Evolutionary conservation across 2,329 filamentous ascomycete species (phyloP).

Genomic region (Paraphoma sp.): DNA sequence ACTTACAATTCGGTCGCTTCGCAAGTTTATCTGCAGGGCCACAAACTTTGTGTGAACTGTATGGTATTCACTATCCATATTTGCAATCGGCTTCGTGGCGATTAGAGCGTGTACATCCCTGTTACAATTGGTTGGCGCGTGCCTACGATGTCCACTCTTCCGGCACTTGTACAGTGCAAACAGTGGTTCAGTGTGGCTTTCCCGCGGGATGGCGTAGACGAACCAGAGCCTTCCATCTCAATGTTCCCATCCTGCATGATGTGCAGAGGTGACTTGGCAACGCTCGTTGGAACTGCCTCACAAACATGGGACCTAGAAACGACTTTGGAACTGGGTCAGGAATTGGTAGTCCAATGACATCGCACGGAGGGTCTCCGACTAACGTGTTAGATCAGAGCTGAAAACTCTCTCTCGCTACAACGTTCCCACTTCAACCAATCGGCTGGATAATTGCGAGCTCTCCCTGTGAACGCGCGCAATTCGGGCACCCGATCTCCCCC

Average conservation of each 20-base stretch:
- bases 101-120: no score
- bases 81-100: no score
- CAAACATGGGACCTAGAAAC: neutral
- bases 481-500: no score
- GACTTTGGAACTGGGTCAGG: neutral
- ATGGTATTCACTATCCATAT: no score
- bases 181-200: neutral
- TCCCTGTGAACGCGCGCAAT: neutral
- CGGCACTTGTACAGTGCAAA: neutral
- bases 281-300: neutral
- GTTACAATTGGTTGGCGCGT: neutral
- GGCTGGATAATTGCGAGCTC: neutral
- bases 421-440: neutral
- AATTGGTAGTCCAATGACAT: neutral
- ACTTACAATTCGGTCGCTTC: no score
- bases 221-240: no score
- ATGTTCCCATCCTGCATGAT: neutral
- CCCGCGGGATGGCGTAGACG: neutral
- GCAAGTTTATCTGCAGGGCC: no score
- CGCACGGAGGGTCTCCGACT: neutral
- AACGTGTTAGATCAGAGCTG: neutral
- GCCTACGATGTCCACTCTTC: neutral
- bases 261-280: conserved; percentile 9
- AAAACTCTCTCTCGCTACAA: neutral
- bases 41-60: no score